phyloP scores from a whole-genome alignment of 257 asterid species.

The Orobanche coerulescens region DNA sequence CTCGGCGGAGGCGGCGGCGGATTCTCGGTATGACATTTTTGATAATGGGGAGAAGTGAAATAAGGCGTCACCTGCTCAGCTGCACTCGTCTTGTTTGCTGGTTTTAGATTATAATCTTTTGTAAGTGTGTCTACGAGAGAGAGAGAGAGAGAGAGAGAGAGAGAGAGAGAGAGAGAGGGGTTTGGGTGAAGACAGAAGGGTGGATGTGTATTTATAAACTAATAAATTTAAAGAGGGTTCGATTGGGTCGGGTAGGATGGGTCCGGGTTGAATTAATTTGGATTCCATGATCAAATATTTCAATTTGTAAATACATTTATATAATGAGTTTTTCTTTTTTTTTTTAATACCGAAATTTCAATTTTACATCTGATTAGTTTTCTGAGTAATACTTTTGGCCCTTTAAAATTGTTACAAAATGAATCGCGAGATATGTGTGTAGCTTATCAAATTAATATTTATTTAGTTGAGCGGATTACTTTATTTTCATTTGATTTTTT shows the following conservation, averaged over 20 bases:
- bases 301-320: no score
- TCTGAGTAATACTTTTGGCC: no score
- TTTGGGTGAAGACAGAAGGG: not conserved
- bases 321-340: no score
- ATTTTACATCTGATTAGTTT: no score
- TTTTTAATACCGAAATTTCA: no score
- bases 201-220: not conserved
- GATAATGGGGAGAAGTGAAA: not conserved
- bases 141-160: not conserved
- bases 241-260: not conserved
- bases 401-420: no score
- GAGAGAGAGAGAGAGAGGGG: not conserved
- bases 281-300: no score
- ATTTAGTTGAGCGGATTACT: no score
- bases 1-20: conserved; percentile 13
- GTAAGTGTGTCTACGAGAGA: not conserved
- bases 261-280: no score
- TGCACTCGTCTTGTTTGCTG: conserved; percentile 1
- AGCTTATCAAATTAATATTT: no score
- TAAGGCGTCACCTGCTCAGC: not conserved
- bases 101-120: not conserved
- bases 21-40: not conserved
- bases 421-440: no score
- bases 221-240: not conserved
- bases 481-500: no score